These are phyloP conservation scores for Dendrocalamus latiflorus DNA, from an alignment of 202 grass and related monocot genomes.

Conservation along the genomic window DNA sequence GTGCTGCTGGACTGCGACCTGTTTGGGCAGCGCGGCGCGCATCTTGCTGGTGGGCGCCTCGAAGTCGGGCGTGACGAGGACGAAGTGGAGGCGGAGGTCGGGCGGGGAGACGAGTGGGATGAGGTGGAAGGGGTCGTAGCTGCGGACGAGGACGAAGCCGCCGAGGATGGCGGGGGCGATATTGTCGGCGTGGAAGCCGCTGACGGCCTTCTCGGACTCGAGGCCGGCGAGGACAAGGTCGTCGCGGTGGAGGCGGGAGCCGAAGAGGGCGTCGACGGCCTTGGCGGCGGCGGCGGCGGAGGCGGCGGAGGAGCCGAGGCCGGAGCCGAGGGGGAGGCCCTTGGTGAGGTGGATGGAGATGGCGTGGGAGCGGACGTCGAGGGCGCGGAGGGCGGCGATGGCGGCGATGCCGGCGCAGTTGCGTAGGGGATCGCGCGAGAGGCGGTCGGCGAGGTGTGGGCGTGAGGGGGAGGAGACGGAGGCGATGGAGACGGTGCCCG, in stretches of 20 bases:
- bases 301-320: constrained; percentile 78
- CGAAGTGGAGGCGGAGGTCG: constrained; percentile 54
- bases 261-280: constrained; percentile 85
- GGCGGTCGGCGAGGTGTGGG: constrained; percentile 41
- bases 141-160: constrained; percentile 73
- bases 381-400: constrained; percentile 52
- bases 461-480: constrained; percentile 49
- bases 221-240: constrained; percentile 82
- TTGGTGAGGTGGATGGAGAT: constrained; percentile 70
- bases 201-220: constrained; percentile 91
- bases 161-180: constrained; percentile 74
- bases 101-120: constrained; percentile 48
- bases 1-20: constrained; percentile 51
- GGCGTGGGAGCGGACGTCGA: constrained; percentile 66
- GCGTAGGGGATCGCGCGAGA: constrained; percentile 56
- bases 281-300: constrained; percentile 65
- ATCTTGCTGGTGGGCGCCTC: constrained; percentile 94
- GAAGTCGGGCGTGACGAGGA: constrained; percentile 78
- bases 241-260: constrained; percentile 39
- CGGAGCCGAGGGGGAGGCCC: constrained; percentile 85
- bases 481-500: constrained; percentile 64
- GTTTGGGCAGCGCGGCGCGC: constrained; percentile 63
- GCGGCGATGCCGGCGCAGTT: constrained; percentile 87
- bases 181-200: constrained; percentile 92
- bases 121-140: constrained; percentile 76